Evolutionary conservation across 768 basidiomycete genomes (phyloP).

Genomic region (Calocybe indica): DNA sequence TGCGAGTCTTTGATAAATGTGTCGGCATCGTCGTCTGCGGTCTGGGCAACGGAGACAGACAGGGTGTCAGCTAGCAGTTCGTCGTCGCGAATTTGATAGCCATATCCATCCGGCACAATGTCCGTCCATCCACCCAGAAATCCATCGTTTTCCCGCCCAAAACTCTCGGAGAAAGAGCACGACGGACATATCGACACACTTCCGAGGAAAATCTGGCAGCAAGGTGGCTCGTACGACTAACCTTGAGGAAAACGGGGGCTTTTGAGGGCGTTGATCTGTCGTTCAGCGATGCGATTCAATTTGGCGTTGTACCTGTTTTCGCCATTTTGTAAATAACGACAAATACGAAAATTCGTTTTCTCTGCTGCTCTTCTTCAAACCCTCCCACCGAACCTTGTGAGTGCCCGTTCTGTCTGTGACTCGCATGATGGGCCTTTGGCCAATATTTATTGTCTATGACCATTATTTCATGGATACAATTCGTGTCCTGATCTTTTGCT

Average conservation of each 20-base stretch:
- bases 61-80: conserved; percentile 11
- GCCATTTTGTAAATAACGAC: conserved; percentile 23
- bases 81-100: conserved; percentile 15
- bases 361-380: conserved; percentile 5
- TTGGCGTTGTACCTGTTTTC: conserved; percentile 14
- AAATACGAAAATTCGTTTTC: conserved; percentile 17
- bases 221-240: conserved; percentile 37
- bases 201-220: background rate
- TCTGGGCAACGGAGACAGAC: conserved; percentile 3
- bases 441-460: conserved; percentile 75
- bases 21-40: conserved; percentile 76
- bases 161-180: conserved; percentile 3
- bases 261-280: conserved; percentile 32
- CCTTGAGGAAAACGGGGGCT: conserved; percentile 45
- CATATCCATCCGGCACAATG: conserved; percentile 43
- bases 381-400: conserved; percentile 1
- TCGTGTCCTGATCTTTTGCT: conserved; percentile 8
- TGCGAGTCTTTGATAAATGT: conserved; percentile 94
- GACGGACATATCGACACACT: background rate
- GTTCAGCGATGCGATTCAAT: conserved; percentile 21
- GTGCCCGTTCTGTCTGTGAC: conserved; percentile 7
- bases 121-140: conserved; percentile 34
- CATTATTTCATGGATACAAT: conserved; percentile 36
- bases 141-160: conserved; percentile 17
- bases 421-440: conserved; percentile 44